These are phyloP conservation scores for Colletotrichum viniferum DNA, from an alignment of 2,329 filamentous ascomycete species.

Conservation along the genomic window DNA sequence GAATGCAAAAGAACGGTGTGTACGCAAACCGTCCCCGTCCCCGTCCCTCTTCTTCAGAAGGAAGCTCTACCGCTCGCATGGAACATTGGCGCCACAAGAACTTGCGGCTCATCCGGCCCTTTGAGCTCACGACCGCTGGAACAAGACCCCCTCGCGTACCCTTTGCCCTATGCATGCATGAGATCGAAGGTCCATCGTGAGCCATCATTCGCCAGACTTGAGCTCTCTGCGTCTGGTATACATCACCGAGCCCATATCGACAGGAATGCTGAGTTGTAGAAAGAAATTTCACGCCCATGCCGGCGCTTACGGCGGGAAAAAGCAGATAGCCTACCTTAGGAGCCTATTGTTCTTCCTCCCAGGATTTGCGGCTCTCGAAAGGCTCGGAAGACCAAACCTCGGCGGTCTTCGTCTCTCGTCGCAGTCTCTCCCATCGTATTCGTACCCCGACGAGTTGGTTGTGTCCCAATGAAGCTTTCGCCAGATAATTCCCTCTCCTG, in stretches of 20 bases:
- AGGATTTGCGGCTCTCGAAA: not conserved
- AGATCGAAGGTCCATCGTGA: not conserved
- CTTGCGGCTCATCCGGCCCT: rapidly evolving
- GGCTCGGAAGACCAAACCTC: too few relatives aligned
- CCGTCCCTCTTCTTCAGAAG: too few relatives aligned
- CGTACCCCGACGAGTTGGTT: too few relatives aligned
- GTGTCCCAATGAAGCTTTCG: too few relatives aligned
- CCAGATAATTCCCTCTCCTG: too few relatives aligned
- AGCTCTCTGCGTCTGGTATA: not conserved
- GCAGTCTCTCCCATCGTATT: too few relatives aligned
- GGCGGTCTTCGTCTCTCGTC: too few relatives aligned
- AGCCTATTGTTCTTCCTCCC: not conserved
- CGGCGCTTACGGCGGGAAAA: not conserved
- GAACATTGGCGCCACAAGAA: too few relatives aligned
- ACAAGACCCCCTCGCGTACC: not conserved
- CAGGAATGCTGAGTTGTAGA: not conserved
- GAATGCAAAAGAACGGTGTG: not conserved
- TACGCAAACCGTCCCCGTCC: too few relatives aligned
- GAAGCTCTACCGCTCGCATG: too few relatives aligned
- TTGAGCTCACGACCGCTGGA: not conserved
- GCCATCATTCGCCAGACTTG: not conserved
- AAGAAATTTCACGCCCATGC: too few relatives aligned
- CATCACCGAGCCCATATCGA: not conserved
- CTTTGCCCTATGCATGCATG: not conserved
- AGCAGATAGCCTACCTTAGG: not conserved